Evolutionary conservation across 495 filamentous ascomycete species (phyloP), one percentile per base, ranked within the genome.

Genomic region (Aspergillus saccharolyticus): DNA sequence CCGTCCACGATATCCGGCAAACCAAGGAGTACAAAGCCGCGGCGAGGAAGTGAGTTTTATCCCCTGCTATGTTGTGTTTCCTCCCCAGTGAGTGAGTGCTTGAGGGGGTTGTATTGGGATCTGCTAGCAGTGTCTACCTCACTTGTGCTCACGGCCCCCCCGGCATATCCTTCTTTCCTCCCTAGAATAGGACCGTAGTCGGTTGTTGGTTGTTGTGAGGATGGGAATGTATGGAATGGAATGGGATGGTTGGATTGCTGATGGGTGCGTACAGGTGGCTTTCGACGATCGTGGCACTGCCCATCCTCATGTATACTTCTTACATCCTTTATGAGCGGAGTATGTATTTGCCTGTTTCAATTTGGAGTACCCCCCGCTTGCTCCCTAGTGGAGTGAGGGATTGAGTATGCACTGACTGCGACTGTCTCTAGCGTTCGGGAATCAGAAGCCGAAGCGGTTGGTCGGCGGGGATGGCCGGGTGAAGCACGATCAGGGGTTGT

Each of bases 201-300:
- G n/a, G n/a, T n/a, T n/a, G n/a, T n/a, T n/a, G n/a, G n/a, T n/a
- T n/a, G n/a, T n/a, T n/a, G n/a, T n/a, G n/a, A n/a, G n/a, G n/a
- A n/a, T n/a, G n/a, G n/a, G n/a, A n/a, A n/a, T n/a, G 17, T 39
- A 4, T 43, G 4, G 18, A 19, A 16, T 20, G 15, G 14, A 30
- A 49, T 5, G 21, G 24, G 20, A 39, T 16, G 16, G 1, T 16
- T 45, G 39, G n/a, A 39, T 43, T 54, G 4, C n/a, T 15, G 17
- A 18, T 54, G 44, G 20, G 25, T 9, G 25, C 25, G 4, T 12
- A 19, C 53, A 71, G 68, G 58, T 71, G 68, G 68, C 33, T 64
- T 8, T 69, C 66, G 49, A 66, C 66, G 39, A 71, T 71, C 45
- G 68, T 71, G 24, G 68, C 68, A 4, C 33, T 71, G 45, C 68